phyloP scores from a whole-genome alignment of 768 basidiomycete species.

The Pleurotus cornucopiae region DNA sequence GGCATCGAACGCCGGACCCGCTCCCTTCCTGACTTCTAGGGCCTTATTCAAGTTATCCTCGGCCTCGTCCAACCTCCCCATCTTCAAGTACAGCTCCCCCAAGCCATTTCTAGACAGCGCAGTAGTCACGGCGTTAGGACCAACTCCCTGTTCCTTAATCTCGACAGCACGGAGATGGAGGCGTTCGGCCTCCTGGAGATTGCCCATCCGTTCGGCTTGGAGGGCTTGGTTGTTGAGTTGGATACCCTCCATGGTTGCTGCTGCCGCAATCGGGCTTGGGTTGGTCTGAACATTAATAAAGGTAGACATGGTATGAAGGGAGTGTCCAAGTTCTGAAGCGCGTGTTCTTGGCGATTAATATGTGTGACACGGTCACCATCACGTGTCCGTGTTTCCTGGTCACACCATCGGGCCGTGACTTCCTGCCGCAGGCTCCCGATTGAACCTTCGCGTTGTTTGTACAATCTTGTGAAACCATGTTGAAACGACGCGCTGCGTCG shows the following conservation, averaged over 20 bases:
- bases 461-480: too few species aligned
- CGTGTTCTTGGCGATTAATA: too few species aligned
- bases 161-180: constrained; percentile 26
- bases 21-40: constrained; percentile 17
- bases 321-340: too few species aligned
- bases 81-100: constrained; percentile 29
- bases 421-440: too few species aligned
- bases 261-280: too few species aligned
- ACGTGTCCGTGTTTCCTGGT: too few species aligned
- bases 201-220: background rate
- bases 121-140: constrained; percentile 18
- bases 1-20: constrained; percentile 23
- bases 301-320: too few species aligned
- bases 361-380: too few species aligned
- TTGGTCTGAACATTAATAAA: too few species aligned
- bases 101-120: constrained; percentile 28
- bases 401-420: too few species aligned
- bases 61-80: constrained; percentile 29
- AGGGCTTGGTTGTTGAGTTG: constrained; percentile 8
- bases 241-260: background rate
- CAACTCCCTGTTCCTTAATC: constrained; percentile 19
- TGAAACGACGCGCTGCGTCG: too few species aligned
- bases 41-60: constrained; percentile 31
- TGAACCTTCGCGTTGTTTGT: too few species aligned
- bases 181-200: constrained; percentile 20